Percentiles rank a stretch among this genome's conserved stretches.
phyloP scores from a whole-genome alignment of 805 yeast species.

The Cyberlindnera mycetangii region DNA sequence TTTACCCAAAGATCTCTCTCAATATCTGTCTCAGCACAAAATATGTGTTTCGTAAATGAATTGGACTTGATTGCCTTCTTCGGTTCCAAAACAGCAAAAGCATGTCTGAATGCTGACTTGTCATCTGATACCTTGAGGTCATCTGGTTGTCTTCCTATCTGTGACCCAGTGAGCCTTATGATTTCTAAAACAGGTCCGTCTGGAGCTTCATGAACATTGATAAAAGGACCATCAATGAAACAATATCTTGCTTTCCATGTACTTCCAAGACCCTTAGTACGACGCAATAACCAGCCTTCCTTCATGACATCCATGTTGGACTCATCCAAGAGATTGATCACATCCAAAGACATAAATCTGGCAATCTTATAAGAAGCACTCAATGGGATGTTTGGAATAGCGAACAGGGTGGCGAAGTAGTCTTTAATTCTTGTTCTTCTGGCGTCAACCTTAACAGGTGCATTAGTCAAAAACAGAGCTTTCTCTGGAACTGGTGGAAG shows the following conservation, averaged over 20 bases:
- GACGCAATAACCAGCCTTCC: constrained; percentile 63
- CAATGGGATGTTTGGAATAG: constrained; percentile 56
- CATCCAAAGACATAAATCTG: constrained; percentile 63
- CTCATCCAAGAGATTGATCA: constrained; percentile 57
- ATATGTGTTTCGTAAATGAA: constrained; percentile 49
- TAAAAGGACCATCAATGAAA: constrained; percentile 54
- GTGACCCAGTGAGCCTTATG: constrained; percentile 47
- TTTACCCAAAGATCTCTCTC: constrained; percentile 77
- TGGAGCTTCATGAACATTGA: constrained; percentile 56
- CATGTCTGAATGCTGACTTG: constrained; percentile 47
- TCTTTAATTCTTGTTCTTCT: constrained; percentile 54
- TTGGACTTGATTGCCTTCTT: constrained; percentile 30
- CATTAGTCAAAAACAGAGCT: constrained; percentile 49
- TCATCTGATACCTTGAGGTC: constrained; percentile 25
- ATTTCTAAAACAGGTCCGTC: constrained; percentile 54
- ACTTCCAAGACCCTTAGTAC: constrained; percentile 60
- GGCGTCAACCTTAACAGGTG: constrained; percentile 63
- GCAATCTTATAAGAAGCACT: constrained; percentile 52
- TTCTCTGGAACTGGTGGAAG: constrained; percentile 67
- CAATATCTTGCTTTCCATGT: constrained; percentile 72
- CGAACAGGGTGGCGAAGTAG: constrained; percentile 55
- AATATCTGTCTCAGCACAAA: constrained; percentile 75
- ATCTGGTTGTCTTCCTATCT: constrained; percentile 50
- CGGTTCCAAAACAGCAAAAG: constrained; percentile 52
- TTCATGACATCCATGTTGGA: constrained; percentile 49